Conservation (phyloP, 1,284 basidiomycete genomes). For the Rhodotorula sp. region DNA sequence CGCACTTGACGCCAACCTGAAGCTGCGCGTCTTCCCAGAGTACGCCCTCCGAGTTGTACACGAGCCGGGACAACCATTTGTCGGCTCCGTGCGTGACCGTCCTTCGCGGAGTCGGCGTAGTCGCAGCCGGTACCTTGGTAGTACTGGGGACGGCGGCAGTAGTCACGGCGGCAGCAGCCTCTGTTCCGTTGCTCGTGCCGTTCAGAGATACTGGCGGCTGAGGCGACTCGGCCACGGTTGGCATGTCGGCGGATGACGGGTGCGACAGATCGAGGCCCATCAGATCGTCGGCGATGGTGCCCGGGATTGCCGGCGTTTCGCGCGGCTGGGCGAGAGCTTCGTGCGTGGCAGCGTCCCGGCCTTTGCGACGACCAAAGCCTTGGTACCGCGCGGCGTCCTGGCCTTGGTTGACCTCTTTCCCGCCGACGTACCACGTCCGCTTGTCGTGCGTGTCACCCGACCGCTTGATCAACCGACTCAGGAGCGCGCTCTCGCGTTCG, state of each 20-base stretch:
- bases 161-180: neutral
- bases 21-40: constrained; percentile 94
- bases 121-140: constrained; percentile 49
- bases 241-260: constrained; percentile 47
- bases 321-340: constrained; percentile 5
- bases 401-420: constrained; percentile 84
- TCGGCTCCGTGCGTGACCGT: constrained; percentile 51
- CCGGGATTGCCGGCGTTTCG: neutral
- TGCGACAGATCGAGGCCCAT: constrained; percentile 72
- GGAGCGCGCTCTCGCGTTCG: constrained; percentile 76
- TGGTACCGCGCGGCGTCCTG: constrained; percentile 61
- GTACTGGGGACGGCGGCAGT: constrained; percentile 4
- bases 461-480: constrained; percentile 39
- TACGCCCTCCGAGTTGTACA: constrained; percentile 78
- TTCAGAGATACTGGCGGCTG: neutral
- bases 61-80: constrained; percentile 80
- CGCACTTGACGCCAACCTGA: constrained; percentile 93
- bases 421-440: constrained; percentile 91
- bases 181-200: neutral
- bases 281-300: constrained; percentile 58
- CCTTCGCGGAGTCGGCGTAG: constrained; percentile 32
- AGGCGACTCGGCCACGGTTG: neutral
- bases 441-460: constrained; percentile 65
- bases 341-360: constrained; percentile 7
- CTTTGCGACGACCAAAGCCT: constrained; percentile 51